Evolutionary conservation across 805 yeast species (phyloP).

Genomic region (Wickerhamiella spandovensis): DNA sequence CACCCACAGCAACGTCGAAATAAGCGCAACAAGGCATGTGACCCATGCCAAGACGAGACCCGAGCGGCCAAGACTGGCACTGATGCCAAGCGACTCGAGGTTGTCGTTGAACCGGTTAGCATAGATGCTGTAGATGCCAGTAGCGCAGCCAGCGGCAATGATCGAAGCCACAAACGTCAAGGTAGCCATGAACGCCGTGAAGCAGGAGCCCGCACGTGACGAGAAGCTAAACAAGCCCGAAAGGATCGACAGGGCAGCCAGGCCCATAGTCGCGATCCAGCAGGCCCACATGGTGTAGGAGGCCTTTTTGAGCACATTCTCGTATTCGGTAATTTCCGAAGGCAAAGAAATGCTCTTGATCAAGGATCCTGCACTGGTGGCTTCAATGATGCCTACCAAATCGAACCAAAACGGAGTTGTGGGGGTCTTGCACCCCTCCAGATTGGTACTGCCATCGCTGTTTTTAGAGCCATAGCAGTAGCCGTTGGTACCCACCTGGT

Average conservation of each 20-base stretch:
- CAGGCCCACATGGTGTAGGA: conserved; percentile 48
- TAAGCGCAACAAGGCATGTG: conserved; percentile 35
- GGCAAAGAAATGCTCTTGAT: conserved; percentile 36
- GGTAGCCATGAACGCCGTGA: conserved; percentile 31
- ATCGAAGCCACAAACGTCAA: conserved; percentile 20
- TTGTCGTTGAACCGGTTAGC: conserved; percentile 38
- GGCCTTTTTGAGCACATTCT: conserved; percentile 32
- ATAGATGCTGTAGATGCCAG: conserved; percentile 45
- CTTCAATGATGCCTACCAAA: conserved; percentile 29
- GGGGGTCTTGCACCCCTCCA: conserved; percentile 42
- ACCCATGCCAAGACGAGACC: conserved; percentile 58
- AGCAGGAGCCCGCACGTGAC: conserved; percentile 33
- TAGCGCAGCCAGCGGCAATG: conserved; percentile 35
- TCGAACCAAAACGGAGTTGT: conserved; percentile 43
- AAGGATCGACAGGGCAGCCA: conserved; percentile 28
- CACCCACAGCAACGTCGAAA: conserved; percentile 31
- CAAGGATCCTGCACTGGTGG: conserved; percentile 16
- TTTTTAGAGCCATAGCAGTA: conserved; percentile 38
- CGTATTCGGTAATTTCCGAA: conserved; percentile 34
- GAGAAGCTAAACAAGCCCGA: conserved; percentile 33
- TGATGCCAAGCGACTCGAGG: conserved; percentile 35
- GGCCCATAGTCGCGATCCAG: conserved; percentile 35
- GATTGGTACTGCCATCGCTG: conserved; percentile 22
- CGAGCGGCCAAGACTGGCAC: conserved; percentile 34
- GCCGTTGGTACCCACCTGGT: conserved; percentile 50